These are phyloP conservation scores for Dryas drummondii DNA, from an alignment of 306 rosid genomes.

Conservation along the genomic window DNA sequence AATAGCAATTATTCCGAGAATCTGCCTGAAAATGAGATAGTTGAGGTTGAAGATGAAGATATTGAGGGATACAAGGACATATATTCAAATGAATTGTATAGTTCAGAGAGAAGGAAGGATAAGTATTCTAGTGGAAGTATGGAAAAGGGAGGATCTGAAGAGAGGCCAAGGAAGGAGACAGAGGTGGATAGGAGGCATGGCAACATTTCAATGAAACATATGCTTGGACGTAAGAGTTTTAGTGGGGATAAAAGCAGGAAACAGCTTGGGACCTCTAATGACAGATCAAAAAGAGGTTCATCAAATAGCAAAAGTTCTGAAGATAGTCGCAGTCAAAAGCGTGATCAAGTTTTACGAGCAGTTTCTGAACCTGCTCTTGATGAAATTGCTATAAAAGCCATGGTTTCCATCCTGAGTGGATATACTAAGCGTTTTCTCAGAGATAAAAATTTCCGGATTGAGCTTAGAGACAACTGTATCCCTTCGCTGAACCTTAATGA, in stretches of 20 bases:
- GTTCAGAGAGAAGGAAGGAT: constrained; percentile 19
- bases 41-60: constrained; percentile 36
- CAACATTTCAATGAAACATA: constrained; percentile 26
- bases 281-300: constrained; percentile 23
- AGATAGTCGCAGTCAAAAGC: constrained; percentile 17
- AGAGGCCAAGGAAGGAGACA: constrained; percentile 17
- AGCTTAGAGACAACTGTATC: constrained; percentile 48
- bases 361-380: constrained; percentile 38
- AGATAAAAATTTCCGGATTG: constrained; percentile 55
- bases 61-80: constrained; percentile 27
- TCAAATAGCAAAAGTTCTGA: constrained; percentile 29
- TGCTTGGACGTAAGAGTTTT: constrained; percentile 31
- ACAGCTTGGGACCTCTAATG: constrained; percentile 5
- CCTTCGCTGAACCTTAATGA: constrained; percentile 48
- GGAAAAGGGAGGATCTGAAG: constrained; percentile 25
- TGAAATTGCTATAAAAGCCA: constrained; percentile 53
- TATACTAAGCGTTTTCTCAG: constrained; percentile 52
- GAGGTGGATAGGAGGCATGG: constrained; percentile 19
- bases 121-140: constrained; percentile 8
- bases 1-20: neutral
- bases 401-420: constrained; percentile 71
- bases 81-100: constrained; percentile 31
- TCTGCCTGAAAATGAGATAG: constrained; percentile 20
- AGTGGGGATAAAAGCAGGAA: constrained; percentile 18
- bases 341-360: constrained; percentile 9